A percentile compares a stretch with the other conserved stretches of the same genome.
phyloP scores from a whole-genome alignment of 352 stramenopile species.

The Thalassiosira pacifica region DNA sequence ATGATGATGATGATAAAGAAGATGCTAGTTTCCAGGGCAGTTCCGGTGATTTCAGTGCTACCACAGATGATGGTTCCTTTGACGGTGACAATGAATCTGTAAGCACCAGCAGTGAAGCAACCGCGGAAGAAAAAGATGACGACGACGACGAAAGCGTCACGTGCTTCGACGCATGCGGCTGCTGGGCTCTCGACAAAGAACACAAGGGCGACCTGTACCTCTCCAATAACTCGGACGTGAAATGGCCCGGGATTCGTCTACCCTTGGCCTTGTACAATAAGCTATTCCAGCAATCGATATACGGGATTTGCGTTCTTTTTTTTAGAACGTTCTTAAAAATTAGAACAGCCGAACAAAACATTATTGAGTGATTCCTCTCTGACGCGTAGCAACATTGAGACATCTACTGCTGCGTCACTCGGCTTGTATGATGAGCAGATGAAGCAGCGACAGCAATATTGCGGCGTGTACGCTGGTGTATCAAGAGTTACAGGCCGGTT shows the following conservation, averaged over 20 bases:
- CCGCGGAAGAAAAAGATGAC: slow-evolving; percentile 31
- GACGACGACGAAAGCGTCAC: slow-evolving; percentile 47
- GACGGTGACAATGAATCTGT: background rate
- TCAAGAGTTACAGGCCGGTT: no score
- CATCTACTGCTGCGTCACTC: no score
- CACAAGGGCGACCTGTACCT: slow-evolving; percentile 22
- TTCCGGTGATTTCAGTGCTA: background rate
- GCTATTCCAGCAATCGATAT: slow-evolving; percentile 78
- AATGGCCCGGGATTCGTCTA: slow-evolving; percentile 70
- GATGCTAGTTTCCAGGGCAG: background rate
- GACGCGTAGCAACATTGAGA: no score
- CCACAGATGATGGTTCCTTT: background rate
- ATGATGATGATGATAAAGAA: slow-evolving; percentile 7
- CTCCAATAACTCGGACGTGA: slow-evolving; percentile 6
- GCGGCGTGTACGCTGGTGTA: no score
- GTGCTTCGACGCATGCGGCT: slow-evolving; percentile 55
- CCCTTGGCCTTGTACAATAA: slow-evolving; percentile 67
- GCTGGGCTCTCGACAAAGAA: slow-evolving; percentile 46
- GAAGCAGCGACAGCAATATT: no score
- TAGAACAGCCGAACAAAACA: no score
- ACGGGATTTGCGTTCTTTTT: no score
- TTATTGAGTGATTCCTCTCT: no score
- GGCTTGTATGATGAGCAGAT: no score
- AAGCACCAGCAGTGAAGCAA: background rate
- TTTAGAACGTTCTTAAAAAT: no score